phyloP scores from a whole-genome alignment of 73 alveolate genomes.

The Symbiodinium pilosum region DNA sequence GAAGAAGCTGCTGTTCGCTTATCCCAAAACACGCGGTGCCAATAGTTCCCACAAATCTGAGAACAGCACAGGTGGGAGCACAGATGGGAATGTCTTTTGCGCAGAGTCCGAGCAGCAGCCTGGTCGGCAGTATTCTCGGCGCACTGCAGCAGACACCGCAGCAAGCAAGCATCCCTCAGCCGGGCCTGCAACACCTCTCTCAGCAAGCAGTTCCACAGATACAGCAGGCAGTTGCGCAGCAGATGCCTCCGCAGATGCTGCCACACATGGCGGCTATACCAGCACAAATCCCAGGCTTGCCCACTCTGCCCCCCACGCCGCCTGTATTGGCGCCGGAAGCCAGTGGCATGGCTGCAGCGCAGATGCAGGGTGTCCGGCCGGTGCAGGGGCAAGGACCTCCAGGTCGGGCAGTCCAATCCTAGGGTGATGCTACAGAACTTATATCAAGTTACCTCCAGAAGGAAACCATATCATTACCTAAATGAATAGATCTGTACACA shows the following conservation, averaged over 20 bases:
- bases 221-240: constrained; percentile 19
- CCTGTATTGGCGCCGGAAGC: not conserved
- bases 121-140: constrained; percentile 19
- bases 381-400: not conserved
- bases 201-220: not conserved
- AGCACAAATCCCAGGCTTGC: not conserved
- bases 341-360: too few relatives aligned
- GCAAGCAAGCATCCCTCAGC: not conserved
- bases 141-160: not conserved
- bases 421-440: too few relatives aligned
- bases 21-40: too few relatives aligned
- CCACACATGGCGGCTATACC: not conserved
- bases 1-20: too few relatives aligned
- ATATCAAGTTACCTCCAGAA: too few relatives aligned
- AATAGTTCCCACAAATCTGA: too few relatives aligned
- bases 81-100: constrained; percentile 11
- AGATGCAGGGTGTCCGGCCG: too few relatives aligned
- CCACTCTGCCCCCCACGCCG: not conserved
- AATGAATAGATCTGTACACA: too few relatives aligned
- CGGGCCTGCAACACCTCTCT: not conserved
- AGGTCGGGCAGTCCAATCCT: too few relatives aligned
- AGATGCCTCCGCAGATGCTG: not conserved
- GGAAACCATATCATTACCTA: too few relatives aligned
- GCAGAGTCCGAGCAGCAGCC: not conserved
- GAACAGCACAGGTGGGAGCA: too few relatives aligned